phyloP scores from a whole-genome alignment of 176 grass and related monocot species.

The Musa acuminata region DNA sequence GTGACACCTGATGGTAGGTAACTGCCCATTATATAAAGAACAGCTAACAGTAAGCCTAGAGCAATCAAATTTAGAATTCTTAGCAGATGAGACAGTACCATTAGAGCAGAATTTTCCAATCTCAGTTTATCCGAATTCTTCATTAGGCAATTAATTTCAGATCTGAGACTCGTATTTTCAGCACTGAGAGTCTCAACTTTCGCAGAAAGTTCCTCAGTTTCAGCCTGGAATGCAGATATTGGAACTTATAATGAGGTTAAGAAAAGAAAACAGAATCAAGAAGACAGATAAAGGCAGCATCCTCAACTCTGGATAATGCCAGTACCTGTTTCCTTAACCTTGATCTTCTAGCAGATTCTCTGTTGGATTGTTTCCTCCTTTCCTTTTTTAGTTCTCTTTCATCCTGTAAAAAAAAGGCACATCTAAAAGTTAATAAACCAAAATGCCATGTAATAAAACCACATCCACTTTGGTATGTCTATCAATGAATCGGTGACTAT shows the following conservation, averaged over 20 bases:
- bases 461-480: neutral
- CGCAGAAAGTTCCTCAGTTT: constrained; percentile 53
- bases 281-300: neutral
- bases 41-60: neutral
- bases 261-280: neutral
- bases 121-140: constrained; percentile 52
- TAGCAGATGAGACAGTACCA: constrained; percentile 34
- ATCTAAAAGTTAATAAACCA: neutral
- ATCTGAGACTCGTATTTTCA: constrained; percentile 51
- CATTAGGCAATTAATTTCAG: constrained; percentile 54
- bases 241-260: neutral
- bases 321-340: constrained; percentile 77
- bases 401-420: constrained; percentile 36
- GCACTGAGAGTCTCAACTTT: constrained; percentile 51
- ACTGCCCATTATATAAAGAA: neutral
- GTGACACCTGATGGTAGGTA: neutral
- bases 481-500: neutral
- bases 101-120: constrained; percentile 55
- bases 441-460: no score
- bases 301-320: neutral
- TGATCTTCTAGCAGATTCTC: constrained; percentile 76
- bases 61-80: neutral
- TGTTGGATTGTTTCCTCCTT: constrained; percentile 23
- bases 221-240: constrained; percentile 45
- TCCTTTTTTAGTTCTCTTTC: constrained; percentile 63